Evolutionary conservation across 257 asterid genomes (phyloP).

Genomic region (Ilex asprella): DNA sequence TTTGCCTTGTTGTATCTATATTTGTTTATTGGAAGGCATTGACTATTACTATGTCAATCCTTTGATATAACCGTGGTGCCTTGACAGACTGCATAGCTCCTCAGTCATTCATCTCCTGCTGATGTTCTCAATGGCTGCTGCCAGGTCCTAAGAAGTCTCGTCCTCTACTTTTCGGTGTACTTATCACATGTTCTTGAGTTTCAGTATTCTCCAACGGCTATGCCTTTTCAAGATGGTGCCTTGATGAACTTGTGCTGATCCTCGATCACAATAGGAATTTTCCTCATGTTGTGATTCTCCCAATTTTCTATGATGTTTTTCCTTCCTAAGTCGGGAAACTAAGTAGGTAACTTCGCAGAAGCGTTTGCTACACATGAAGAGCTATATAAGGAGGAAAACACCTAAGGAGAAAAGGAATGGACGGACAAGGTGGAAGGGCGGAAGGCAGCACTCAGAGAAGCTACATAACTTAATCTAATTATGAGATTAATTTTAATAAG

Average conservation of each 20-base stretch:
- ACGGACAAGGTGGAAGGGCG: neutral
- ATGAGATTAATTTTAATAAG: no score
- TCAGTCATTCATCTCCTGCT: neutral
- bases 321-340: neutral
- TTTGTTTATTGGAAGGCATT: neutral
- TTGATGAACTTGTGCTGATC: neutral
- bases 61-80: neutral
- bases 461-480: no score
- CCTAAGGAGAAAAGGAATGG: neutral
- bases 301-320: neutral
- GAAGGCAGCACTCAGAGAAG: neutral
- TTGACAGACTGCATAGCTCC: neutral
- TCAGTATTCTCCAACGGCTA: neutral
- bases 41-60: neutral
- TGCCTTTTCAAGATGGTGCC: neutral
- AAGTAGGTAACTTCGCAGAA: neutral
- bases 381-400: neutral
- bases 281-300: neutral
- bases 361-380: neutral
- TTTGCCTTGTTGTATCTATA: no score
- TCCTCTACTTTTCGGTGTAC: neutral
- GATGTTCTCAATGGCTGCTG: neutral
- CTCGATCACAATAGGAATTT: neutral
- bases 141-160: neutral
- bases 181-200: constrained; percentile 1